These are phyloP conservation scores for Trichosporon sp. DNA, from an alignment of 1,284 basidiomycete species.

Conservation along the genomic window DNA sequence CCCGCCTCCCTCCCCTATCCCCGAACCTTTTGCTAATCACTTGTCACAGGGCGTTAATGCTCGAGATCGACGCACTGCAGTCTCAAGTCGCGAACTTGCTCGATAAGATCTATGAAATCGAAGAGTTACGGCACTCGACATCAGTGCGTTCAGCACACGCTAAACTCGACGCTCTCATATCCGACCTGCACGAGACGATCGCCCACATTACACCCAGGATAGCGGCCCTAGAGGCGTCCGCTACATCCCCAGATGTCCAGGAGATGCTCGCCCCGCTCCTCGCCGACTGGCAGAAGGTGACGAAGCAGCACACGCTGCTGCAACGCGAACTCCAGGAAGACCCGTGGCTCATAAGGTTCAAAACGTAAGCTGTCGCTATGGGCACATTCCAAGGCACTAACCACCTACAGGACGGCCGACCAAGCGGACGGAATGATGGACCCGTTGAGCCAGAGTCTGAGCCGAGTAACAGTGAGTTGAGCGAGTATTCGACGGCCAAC, in stretches of 20 bases:
- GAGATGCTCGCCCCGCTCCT: constrained; percentile 17
- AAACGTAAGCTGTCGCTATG: constrained; percentile 58
- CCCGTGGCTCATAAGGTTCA: constrained; percentile 91
- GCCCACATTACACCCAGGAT: neutral
- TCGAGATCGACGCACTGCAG: constrained; percentile 22
- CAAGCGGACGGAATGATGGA: constrained; percentile 97
- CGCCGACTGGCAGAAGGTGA: constrained; percentile 70
- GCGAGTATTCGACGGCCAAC: neutral
- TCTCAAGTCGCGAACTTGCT: constrained; percentile 26
- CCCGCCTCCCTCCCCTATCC: neutral
- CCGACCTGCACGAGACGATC: constrained; percentile 19
- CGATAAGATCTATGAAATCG: constrained; percentile 35
- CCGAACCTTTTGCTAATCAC: constrained; percentile 7
- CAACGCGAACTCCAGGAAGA: constrained; percentile 90
- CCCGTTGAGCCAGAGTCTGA: constrained; percentile 68
- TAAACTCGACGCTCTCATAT: constrained; percentile 22
- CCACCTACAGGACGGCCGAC: constrained; percentile 51
- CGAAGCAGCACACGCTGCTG: constrained; percentile 73
- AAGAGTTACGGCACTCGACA: constrained; percentile 38
- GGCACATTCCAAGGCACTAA: neutral
- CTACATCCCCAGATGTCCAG: neutral
- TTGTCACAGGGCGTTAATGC: constrained; percentile 8
- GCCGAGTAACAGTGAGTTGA: constrained; percentile 32
- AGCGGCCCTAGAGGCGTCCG: neutral
- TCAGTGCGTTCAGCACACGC: constrained; percentile 54